A percentile compares a stretch with the other conserved stretches of the same genome.
Evolutionary conservation across 192 early-diverging fungal species (phyloP).

Genomic region (Coemansia sp.): DNA sequence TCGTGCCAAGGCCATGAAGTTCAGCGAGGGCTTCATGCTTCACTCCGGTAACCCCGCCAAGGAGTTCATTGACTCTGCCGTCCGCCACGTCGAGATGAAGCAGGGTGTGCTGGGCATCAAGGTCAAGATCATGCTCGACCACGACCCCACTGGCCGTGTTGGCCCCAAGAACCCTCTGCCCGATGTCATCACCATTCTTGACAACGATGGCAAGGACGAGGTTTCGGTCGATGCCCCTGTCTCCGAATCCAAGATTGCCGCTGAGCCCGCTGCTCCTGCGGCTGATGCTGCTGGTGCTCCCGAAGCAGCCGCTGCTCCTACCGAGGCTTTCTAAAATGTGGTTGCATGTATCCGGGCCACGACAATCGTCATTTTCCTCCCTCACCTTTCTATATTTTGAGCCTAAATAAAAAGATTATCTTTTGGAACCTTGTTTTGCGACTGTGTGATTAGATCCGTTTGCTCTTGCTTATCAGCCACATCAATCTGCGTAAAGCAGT

Average conservation of each 20-base stretch:
- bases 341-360: slow-evolving; percentile 11
- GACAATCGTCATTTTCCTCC: slow-evolving; percentile 12
- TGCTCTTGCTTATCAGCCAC: no score
- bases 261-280: slow-evolving; percentile 24
- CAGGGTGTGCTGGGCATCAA: slow-evolving; percentile 99
- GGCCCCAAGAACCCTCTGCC: slow-evolving; percentile 97
- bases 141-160: slow-evolving; percentile 87
- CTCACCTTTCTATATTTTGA: slow-evolving; percentile 9
- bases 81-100: slow-evolving; percentile 96
- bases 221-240: slow-evolving; percentile 64
- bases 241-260: slow-evolving; percentile 60
- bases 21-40: slow-evolving; percentile 99
- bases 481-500: no score
- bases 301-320: slow-evolving; percentile 31
- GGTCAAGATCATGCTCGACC: slow-evolving; percentile 99
- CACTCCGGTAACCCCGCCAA: slow-evolving; percentile 98
- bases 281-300: slow-evolving; percentile 26
- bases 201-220: slow-evolving; percentile 83
- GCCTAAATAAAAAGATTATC: slow-evolving; percentile 10
- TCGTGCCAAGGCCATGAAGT: slow-evolving; percentile 99
- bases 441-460: no score
- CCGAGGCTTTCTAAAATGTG: slow-evolving; percentile 50
- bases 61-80: slow-evolving; percentile 94
- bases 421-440: neutral
- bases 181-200: slow-evolving; percentile 90